Evolutionary conservation across 1,284 basidiomycete genomes (phyloP).

Genomic region (Malassezia nana): DNA sequence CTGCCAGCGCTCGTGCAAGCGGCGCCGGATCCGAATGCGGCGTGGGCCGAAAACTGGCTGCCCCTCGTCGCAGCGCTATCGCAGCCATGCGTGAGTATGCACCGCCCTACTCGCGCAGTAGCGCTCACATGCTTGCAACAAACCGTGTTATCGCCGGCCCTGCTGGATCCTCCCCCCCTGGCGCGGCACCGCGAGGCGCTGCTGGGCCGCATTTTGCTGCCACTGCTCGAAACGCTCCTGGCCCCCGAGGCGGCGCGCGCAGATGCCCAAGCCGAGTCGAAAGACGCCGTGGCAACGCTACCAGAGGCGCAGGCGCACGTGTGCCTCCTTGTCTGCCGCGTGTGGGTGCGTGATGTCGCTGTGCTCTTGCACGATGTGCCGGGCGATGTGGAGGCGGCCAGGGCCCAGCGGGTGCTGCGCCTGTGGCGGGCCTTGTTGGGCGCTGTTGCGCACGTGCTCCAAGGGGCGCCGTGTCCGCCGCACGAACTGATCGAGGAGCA

Average conservation of each 20-base stretch:
- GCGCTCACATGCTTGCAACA: slow-evolving; percentile 79
- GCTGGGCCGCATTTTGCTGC: slow-evolving; percentile 83
- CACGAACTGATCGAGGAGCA: slow-evolving; percentile 90
- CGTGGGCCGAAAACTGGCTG: slow-evolving; percentile 71
- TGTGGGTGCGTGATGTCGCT: slow-evolving; percentile 83
- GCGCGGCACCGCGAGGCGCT: slow-evolving; percentile 50
- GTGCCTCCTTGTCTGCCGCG: slow-evolving; percentile 79
- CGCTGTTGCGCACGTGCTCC: background rate
- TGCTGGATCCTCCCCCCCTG: slow-evolving; percentile 48
- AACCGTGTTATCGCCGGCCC: slow-evolving; percentile 68
- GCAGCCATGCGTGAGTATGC: slow-evolving; percentile 73
- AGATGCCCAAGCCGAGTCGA: slow-evolving; percentile 55
- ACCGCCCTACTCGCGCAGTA: slow-evolving; percentile 71
- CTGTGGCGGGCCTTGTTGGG: slow-evolving; percentile 59
- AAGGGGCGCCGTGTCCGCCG: slow-evolving; percentile 51
- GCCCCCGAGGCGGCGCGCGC: slow-evolving; percentile 69
- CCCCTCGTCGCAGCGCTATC: slow-evolving; percentile 68
- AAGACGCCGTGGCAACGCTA: slow-evolving; percentile 57
- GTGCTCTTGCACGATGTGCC: slow-evolving; percentile 56
- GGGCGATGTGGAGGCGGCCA: background rate
- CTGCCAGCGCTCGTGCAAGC: slow-evolving; percentile 30
- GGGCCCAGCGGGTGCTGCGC: slow-evolving; percentile 50
- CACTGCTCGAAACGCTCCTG: slow-evolving; percentile 79
- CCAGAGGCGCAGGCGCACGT: slow-evolving; percentile 78
- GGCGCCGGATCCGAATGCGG: slow-evolving; percentile 49